phyloP scores from a whole-genome alignment of 495 filamentous ascomycete species.

The Xylaria scruposa region DNA sequence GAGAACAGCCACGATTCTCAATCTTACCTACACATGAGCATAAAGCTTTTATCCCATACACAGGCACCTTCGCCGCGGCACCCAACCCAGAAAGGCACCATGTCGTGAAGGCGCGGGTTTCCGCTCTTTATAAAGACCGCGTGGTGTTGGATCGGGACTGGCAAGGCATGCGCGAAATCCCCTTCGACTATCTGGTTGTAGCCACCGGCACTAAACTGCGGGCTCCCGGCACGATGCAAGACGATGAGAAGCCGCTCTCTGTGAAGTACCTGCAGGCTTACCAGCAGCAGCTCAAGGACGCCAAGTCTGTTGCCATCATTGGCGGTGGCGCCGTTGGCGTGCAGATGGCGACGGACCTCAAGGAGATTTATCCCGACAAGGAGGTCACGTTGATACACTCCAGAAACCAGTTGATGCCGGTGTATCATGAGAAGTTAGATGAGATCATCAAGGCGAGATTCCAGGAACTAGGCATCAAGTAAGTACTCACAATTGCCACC shows the following conservation, averaged over 20 bases:
- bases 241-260: conserved; percentile 49
- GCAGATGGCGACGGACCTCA: conserved; percentile 65
- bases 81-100: conserved; percentile 45
- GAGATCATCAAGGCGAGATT: conserved; percentile 50
- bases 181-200: conserved; percentile 55
- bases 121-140: conserved; percentile 47
- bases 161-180: conserved; percentile 49
- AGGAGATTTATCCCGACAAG: conserved; percentile 62
- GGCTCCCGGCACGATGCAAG: conserved; percentile 53
- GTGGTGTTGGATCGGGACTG: conserved; percentile 56
- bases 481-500: conserved; percentile 38
- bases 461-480: conserved; percentile 47
- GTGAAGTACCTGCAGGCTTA: conserved; percentile 49
- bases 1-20: conserved; percentile 56
- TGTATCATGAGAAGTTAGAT: conserved; percentile 57
- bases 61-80: conserved; percentile 43
- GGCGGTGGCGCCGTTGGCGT: conserved; percentile 68
- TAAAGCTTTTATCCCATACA: conserved; percentile 64
- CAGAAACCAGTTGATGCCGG: conserved; percentile 55
- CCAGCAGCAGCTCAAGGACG: conserved; percentile 40
- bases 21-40: conserved; percentile 57
- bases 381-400: conserved; percentile 64
- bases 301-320: conserved; percentile 57
- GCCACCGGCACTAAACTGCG: conserved; percentile 57
- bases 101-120: conserved; percentile 52